These are phyloP conservation scores for Fimicolochytrium jonesii DNA, from an alignment of 192 early-diverging fungal species.

Conservation along the genomic window DNA sequence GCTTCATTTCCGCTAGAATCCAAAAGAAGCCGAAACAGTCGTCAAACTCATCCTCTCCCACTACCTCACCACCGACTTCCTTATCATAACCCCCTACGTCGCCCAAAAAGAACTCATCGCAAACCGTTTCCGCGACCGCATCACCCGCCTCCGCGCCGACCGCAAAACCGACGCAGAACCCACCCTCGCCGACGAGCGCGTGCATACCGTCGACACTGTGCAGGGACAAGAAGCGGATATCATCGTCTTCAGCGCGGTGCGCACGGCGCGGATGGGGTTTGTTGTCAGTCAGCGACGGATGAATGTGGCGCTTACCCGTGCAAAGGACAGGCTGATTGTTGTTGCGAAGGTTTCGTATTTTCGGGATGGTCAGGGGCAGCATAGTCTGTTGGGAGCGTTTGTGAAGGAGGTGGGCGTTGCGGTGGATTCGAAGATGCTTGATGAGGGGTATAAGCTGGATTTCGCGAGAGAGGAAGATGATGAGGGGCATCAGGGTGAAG, in stretches of 20 bases:
- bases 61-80: not conserved
- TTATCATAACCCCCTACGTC: not conserved
- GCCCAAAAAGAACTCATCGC: not conserved
- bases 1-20: too few species aligned
- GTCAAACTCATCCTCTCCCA: not conserved
- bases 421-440: conserved; percentile 19
- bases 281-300: conserved; percentile 13
- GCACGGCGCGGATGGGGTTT: conserved; percentile 7
- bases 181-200: not conserved
- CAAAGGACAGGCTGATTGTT: conserved; percentile 14
- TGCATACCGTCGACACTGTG: conserved; percentile 13
- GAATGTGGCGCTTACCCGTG: conserved; percentile 13
- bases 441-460: conserved; percentile 34
- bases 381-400: not conserved
- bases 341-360: conserved; percentile 5
- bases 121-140: not conserved
- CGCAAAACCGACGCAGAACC: not conserved
- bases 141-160: not conserved
- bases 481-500: too few species aligned
- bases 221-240: conserved; percentile 15
- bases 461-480: too few species aligned
- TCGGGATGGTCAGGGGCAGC: not conserved
- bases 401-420: not conserved
- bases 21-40: not conserved
- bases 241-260: conserved; percentile 13